Evolutionary conservation across 805 yeast species (phyloP).

Genomic region (Candida dajiaensis): DNA sequence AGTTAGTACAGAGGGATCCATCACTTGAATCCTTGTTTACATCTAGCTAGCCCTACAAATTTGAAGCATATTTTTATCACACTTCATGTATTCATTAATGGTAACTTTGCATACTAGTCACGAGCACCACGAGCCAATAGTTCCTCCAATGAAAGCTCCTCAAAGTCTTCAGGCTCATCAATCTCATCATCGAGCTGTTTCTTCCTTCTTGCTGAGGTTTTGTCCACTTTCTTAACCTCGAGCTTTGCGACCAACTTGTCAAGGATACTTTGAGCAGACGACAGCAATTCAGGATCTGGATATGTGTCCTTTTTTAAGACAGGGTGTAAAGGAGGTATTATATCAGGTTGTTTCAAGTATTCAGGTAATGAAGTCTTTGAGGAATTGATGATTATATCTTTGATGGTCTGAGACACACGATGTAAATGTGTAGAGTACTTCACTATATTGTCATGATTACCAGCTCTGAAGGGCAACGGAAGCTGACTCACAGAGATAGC

Average conservation of each 20-base stretch:
- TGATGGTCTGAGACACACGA: slow-evolving; percentile 13
- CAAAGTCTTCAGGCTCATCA: slow-evolving; percentile 10
- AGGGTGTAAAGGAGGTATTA: slow-evolving; percentile 25
- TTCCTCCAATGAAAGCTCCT: slow-evolving; percentile 11
- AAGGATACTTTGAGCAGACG: slow-evolving; percentile 9
- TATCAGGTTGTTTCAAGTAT: slow-evolving; percentile 11
- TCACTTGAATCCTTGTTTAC: neutral
- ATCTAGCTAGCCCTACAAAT: neutral
- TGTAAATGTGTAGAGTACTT: slow-evolving; percentile 22
- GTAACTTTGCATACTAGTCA: neutral
- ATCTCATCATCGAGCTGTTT: slow-evolving; percentile 5
- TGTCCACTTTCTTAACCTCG: slow-evolving; percentile 19
- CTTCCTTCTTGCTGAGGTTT: slow-evolving; percentile 5
- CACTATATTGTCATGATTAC: slow-evolving; percentile 21
- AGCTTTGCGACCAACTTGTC: slow-evolving; percentile 12
- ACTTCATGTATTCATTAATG: too few relatives aligned
- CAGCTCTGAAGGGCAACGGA: slow-evolving; percentile 9
- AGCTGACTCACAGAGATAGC: slow-evolving; percentile 8
- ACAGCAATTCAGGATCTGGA: slow-evolving; percentile 10
- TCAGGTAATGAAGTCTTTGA: slow-evolving; percentile 8
- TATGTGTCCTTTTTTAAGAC: slow-evolving; percentile 14
- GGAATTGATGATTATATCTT: slow-evolving; percentile 11
- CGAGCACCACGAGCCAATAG: slow-evolving; percentile 4
- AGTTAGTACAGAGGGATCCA: neutral
- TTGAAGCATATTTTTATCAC: too few relatives aligned